These are phyloP conservation scores for Oropetium thomaeum DNA, from an alignment of 176 grass and related monocot genomes.

Conservation along the genomic window DNA sequence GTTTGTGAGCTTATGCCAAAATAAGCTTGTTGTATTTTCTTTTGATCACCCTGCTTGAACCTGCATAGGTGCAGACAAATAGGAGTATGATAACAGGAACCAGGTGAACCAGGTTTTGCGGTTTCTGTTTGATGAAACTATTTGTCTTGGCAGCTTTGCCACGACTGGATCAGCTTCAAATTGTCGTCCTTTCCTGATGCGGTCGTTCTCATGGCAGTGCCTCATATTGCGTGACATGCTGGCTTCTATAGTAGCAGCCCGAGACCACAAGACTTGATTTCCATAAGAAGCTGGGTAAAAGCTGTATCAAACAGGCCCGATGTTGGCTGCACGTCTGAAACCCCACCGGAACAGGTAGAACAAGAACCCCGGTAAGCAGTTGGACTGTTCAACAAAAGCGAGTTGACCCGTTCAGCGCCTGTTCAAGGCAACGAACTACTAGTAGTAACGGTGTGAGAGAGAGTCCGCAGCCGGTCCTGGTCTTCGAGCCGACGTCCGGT, in stretches of 20 bases:
- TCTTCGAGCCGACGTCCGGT: slow-evolving; percentile 31
- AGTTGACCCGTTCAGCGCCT: not conserved
- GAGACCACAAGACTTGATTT: not conserved
- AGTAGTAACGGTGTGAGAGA: not conserved
- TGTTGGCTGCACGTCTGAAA: slow-evolving; percentile 32
- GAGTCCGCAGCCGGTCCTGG: not conserved
- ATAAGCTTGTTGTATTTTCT: slow-evolving; percentile 19
- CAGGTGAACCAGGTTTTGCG: not conserved
- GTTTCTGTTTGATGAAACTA: slow-evolving; percentile 2
- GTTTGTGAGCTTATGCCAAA: slow-evolving; percentile 26
- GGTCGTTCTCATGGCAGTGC: not conserved
- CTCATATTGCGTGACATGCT: slow-evolving; percentile 15
- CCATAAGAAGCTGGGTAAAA: too few species aligned
- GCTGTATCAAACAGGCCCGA: too few species aligned
- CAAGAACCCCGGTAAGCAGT: too few species aligned
- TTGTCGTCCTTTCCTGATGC: not conserved
- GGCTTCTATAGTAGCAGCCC: not conserved
- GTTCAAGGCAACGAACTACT: slow-evolving; percentile 28
- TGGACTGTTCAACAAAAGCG: not conserved
- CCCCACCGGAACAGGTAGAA: not conserved
- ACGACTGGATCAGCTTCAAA: not conserved
- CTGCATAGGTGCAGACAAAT: not conserved
- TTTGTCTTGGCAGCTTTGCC: not conserved
- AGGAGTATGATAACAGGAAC: not conserved
- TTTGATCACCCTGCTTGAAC: not conserved